A percentile compares a stretch with the other conserved stretches of the same genome.
Evolutionary conservation across 2,329 filamentous ascomycete genomes (phyloP).

Genomic region (Exophiala calicioides): DNA sequence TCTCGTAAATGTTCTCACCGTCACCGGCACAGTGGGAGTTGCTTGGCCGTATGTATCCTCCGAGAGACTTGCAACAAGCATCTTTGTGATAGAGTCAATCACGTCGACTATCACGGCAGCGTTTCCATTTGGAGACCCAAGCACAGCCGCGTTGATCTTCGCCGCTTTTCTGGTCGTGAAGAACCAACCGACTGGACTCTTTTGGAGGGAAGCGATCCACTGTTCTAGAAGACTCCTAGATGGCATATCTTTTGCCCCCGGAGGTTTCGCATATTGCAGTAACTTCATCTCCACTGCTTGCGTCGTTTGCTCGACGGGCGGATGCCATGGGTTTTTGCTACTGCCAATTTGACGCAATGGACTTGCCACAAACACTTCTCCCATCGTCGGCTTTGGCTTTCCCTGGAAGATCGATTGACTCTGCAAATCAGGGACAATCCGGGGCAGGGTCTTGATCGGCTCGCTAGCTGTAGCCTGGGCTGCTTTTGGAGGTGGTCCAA

Average conservation of each 20-base stretch:
- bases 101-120: slow-evolving; percentile 69
- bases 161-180: slow-evolving; percentile 71
- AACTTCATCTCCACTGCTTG: slow-evolving; percentile 32
- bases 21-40: slow-evolving; percentile 73
- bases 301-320: slow-evolving; percentile 40
- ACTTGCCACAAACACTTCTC: slow-evolving; percentile 11
- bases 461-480: slow-evolving; percentile 46
- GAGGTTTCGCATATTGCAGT: slow-evolving; percentile 26
- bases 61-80: slow-evolving; percentile 71
- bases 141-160: slow-evolving; percentile 65
- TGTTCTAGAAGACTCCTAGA: slow-evolving; percentile 12
- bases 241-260: slow-evolving; percentile 6
- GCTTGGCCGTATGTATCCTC: slow-evolving; percentile 87
- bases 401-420: slow-evolving; percentile 20
- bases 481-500: slow-evolving; percentile 37
- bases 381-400: slow-evolving; percentile 11
- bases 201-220: slow-evolving; percentile 14
- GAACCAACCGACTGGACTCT: slow-evolving; percentile 57
- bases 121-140: slow-evolving; percentile 73
- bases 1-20: slow-evolving; percentile 71
- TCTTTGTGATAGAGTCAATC: slow-evolving; percentile 65
- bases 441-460: slow-evolving; percentile 50
- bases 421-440: slow-evolving; percentile 51
- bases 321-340: slow-evolving; percentile 42
- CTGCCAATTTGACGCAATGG: slow-evolving; percentile 24